Evolutionary conservation across 768 basidiomycete species (phyloP).

Genomic region (Lactarius trivialis): DNA sequence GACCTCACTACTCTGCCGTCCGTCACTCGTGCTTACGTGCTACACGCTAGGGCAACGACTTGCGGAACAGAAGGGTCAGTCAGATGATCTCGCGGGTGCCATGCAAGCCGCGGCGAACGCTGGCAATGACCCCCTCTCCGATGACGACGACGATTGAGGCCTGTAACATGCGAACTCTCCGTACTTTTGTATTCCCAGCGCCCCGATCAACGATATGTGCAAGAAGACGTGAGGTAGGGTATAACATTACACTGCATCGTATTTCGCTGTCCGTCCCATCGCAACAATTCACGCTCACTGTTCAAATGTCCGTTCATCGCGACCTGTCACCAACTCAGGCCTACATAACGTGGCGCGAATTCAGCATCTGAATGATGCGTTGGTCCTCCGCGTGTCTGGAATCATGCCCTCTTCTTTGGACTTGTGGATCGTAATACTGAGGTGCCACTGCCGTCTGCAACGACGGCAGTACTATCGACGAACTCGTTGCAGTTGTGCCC

Average conservation of each 20-base stretch:
- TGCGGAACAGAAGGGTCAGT: conserved; percentile 69
- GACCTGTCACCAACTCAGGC: not conserved
- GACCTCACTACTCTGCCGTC: not conserved
- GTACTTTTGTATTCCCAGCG: not conserved
- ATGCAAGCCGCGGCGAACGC: conserved; percentile 69
- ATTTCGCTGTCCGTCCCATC: conserved; percentile 5
- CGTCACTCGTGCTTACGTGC: not conserved
- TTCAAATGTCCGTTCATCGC: not conserved
- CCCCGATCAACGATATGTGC: not conserved
- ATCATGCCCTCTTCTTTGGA: conserved; percentile 29
- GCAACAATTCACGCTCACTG: conserved; percentile 4
- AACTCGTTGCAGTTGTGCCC: conserved; percentile 21
- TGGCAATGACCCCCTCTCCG: conserved; percentile 45
- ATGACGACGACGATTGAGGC: conserved; percentile 47
- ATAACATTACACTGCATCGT: conserved; percentile 15
- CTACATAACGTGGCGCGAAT: conserved; percentile 35
- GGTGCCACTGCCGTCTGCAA: conserved; percentile 36
- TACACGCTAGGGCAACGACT: conserved; percentile 59
- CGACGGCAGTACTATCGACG: conserved; percentile 34
- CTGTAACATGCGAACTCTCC: not conserved
- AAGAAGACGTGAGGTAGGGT: conserved; percentile 16
- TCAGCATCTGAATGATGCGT: conserved; percentile 54
- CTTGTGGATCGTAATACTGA: conserved; percentile 26
- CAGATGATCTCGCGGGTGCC: conserved; percentile 74
- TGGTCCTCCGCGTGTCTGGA: conserved; percentile 50